Percentiles rank a stretch among this genome's conserved stretches.
These are phyloP conservation scores for Vaccinium corymbosum DNA, from an alignment of 148 eudicot species.

Conservation along the genomic window DNA sequence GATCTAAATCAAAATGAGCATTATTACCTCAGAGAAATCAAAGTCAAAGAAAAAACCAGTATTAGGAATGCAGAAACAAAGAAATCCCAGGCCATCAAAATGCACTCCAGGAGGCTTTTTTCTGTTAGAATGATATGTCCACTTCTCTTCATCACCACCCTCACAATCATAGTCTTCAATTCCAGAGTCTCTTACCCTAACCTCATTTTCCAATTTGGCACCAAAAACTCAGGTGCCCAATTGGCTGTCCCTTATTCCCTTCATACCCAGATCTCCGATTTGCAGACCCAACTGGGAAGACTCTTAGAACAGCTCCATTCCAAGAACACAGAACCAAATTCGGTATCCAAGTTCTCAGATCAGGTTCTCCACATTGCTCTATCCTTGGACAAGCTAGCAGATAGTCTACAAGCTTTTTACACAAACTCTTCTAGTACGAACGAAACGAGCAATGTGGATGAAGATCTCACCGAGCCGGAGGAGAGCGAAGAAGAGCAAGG, in stretches of 20 bases:
- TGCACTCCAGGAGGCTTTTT: conserved; percentile 9
- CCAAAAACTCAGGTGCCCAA: conserved; percentile 9
- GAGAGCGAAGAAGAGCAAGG: conserved; percentile 18
- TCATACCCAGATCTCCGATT: conserved; percentile 21
- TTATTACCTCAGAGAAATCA: background rate
- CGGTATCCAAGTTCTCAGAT: conserved; percentile 17
- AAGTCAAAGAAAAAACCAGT: background rate
- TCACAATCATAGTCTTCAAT: conserved; percentile 15
- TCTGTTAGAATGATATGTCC: background rate
- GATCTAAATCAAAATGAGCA: background rate
- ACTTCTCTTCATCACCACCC: conserved; percentile 13
- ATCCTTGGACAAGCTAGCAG: conserved; percentile 23
- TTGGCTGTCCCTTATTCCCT: conserved; percentile 15
- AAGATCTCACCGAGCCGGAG: conserved; percentile 21
- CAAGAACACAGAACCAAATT: background rate
- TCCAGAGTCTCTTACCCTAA: background rate
- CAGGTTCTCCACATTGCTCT: conserved; percentile 21
- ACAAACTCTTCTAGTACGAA: conserved; percentile 5
- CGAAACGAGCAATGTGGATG: conserved; percentile 17
- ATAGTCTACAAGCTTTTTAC: conserved; percentile 15
- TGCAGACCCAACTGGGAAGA: conserved; percentile 17
- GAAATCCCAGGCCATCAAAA: conserved; percentile 13
- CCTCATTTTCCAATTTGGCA: background rate
- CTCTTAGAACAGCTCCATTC: conserved; percentile 20
- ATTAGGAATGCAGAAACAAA: conserved; percentile 19